Percentiles rank a stretch among this genome's conserved stretches.
phyloP scores from a whole-genome alignment of 225 moss, liverwort and hornwort genomes.

The Pseudisothecium myosuroides region DNA sequence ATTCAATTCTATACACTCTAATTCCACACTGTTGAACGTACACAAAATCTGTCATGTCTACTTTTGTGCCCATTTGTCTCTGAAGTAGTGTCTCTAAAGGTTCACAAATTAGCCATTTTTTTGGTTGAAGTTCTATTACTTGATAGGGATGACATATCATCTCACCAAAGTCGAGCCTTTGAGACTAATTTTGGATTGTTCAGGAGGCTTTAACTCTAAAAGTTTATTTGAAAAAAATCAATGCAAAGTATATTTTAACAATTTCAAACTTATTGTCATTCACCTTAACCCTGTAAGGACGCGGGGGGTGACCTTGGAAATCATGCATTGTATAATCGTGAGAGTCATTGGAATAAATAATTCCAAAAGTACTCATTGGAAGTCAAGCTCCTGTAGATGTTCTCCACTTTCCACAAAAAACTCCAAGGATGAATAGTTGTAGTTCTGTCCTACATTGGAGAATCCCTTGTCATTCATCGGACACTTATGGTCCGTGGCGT shows the following conservation, averaged over 20 bases:
- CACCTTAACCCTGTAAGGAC: neutral
- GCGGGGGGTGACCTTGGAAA: too few relatives aligned
- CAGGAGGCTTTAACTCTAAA: neutral
- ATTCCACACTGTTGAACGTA: neutral
- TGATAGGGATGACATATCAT: neutral
- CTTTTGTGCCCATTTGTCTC: neutral
- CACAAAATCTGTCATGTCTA: neutral
- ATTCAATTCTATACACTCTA: neutral
- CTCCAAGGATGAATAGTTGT: too few relatives aligned
- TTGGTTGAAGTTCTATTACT: neutral
- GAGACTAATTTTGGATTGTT: neutral
- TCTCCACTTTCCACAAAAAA: too few relatives aligned
- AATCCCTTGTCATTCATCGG: too few relatives aligned
- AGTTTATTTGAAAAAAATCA: neutral
- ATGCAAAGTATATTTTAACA: neutral
- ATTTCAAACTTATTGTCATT: neutral
- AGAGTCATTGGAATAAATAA: too few relatives aligned
- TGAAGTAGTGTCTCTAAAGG: neutral
- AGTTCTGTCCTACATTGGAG: too few relatives aligned
- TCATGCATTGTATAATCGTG: too few relatives aligned
- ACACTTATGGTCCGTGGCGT: too few relatives aligned
- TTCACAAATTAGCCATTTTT: neutral
- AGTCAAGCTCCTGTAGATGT: too few relatives aligned
- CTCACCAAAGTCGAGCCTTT: neutral
- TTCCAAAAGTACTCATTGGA: too few relatives aligned